Evolutionary conservation across 768 basidiomycete genomes (phyloP), one percentile per base, ranked within the genome.

Genomic region (Trametes punicea): DNA sequence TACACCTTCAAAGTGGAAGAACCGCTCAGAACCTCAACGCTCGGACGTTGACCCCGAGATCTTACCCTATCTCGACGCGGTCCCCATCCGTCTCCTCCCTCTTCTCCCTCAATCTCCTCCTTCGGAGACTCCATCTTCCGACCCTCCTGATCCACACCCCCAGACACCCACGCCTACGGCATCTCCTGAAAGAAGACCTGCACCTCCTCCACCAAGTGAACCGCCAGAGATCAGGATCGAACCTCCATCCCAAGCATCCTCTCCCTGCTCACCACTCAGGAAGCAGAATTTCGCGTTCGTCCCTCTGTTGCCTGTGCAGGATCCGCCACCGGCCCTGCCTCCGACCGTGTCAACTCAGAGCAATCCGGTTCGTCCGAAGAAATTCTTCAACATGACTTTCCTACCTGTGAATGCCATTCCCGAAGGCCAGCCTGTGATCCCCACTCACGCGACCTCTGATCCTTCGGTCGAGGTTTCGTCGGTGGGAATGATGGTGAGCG

Each of bases 61-160:
- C 11, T 70, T 73, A 3, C 67, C 67, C 11, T 68, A 68, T 54
- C 65, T 68, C 20, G 67, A 66, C 40, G 66, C 67, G 25, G 85
- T 88, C 6, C 87, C 87, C 34, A 84, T 88, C 36, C 77, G 77
- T 3, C 75, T 88, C 0, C 64, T 88, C 2, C 87, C 85, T 0
- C 74, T 88, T 23, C 74, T 77, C 15, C 62, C 57, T 16, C 53
- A 56, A 13, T 41, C 54, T 10, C 42, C 51, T 26, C 31, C 52
- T 1, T 13, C 49, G 2, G 47, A 59, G 13, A 7, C 52, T 1
- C 29, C 30, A 2, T 40, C 46, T 21, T 15, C 34, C 2, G 7
- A 46, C 21, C 31, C 29, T 33, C 59, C 53, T 2, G 48, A 56
- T 25, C 51, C 59, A 2, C 50, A 60, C 44, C 55, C 55, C 15